phyloP scores from a whole-genome alignment of 2,329 filamentous ascomycete genomes.

The Cercospora beticola region DNA sequence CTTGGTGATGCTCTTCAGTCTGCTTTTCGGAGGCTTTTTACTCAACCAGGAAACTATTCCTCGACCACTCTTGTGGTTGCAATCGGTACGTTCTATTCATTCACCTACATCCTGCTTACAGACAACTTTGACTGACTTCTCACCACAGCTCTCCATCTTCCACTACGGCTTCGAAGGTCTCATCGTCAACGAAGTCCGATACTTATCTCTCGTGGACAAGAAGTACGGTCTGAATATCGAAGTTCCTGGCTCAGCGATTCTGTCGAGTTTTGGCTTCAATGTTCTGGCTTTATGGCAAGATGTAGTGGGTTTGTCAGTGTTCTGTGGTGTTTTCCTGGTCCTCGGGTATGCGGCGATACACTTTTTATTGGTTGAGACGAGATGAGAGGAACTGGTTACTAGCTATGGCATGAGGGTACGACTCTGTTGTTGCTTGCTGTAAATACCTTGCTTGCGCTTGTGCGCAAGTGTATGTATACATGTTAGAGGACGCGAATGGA shows the following conservation, averaged over 20 bases:
- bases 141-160: conserved; percentile 85
- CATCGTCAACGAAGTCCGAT: conserved; percentile 94
- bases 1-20: conserved; percentile 93
- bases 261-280: conserved; percentile 93
- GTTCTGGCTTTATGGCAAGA: conserved; percentile 84
- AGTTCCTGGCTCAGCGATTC: conserved; percentile 87
- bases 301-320: conserved; percentile 75
- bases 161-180: conserved; percentile 96
- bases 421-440: too few species aligned
- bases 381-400: conserved; percentile 36
- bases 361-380: conserved; percentile 83
- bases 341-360: conserved; percentile 93
- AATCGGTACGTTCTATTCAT: conserved; percentile 59
- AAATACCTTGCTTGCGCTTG: background rate
- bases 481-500: background rate
- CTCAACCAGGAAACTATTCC: conserved; percentile 95
- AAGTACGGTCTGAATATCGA: conserved; percentile 97
- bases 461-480: background rate
- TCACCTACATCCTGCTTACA: too few species aligned
- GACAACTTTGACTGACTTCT: too few species aligned
- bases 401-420: background rate
- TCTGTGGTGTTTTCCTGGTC: conserved; percentile 79
- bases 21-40: conserved; percentile 89
- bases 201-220: conserved; percentile 84
- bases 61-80: conserved; percentile 79